These are phyloP conservation scores for Hypoxylon perforatum DNA, from an alignment of 495 filamentous ascomycete species.

Conservation along the genomic window DNA sequence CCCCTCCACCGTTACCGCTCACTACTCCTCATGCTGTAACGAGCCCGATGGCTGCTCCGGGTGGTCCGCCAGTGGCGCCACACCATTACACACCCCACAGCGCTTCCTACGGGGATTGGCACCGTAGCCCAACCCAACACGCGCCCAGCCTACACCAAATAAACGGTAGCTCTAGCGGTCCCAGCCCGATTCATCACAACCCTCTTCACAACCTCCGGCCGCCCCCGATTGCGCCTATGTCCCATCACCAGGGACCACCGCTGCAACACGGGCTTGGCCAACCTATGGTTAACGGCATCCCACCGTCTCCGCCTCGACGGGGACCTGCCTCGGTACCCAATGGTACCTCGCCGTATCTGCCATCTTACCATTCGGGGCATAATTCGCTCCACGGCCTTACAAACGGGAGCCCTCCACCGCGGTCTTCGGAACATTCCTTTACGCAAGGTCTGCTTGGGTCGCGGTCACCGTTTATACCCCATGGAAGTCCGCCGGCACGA, in stretches of 20 bases:
- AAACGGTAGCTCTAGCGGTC: constrained; percentile 49
- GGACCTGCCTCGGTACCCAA: constrained; percentile 35
- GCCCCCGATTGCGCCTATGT: constrained; percentile 51
- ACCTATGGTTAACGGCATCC: constrained; percentile 53
- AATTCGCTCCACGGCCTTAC: constrained; percentile 50
- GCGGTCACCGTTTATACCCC: constrained; percentile 47
- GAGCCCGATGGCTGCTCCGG: constrained; percentile 44
- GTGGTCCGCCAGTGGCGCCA: constrained; percentile 42
- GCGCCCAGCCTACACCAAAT: constrained; percentile 52
- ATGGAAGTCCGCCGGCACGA: constrained; percentile 51
- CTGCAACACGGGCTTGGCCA: constrained; percentile 55
- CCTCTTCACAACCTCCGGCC: constrained; percentile 56
- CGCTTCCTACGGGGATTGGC: constrained; percentile 49
- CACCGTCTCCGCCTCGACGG: constrained; percentile 53
- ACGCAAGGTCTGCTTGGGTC: constrained; percentile 50
- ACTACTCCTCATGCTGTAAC: constrained; percentile 33
- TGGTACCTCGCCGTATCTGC: constrained; percentile 30
- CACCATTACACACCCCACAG: constrained; percentile 55
- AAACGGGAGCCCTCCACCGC: constrained; percentile 48
- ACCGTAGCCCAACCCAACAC: constrained; percentile 46
- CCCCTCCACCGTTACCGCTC: constrained; percentile 39
- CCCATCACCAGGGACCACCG: constrained; percentile 47
- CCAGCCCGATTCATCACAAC: constrained; percentile 52
- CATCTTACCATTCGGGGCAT: constrained; percentile 46
- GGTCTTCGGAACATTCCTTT: constrained; percentile 47